Conservation (phyloP, 176 grass and related monocot genomes). For the Oryza coarctata region DNA sequence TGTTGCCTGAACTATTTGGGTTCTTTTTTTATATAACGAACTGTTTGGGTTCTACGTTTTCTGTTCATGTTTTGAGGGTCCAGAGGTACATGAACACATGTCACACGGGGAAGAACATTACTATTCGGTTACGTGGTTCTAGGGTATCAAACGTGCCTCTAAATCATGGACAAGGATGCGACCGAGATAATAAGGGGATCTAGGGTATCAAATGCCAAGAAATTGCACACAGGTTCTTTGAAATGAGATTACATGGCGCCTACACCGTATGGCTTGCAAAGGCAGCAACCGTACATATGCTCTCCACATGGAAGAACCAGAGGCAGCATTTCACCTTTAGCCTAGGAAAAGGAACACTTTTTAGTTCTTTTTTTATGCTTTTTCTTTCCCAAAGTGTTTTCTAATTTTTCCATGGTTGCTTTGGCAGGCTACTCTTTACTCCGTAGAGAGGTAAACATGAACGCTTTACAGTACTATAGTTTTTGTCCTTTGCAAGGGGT, state of each 20-base stretch:
- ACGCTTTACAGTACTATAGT: neutral
- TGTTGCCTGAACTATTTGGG: neutral
- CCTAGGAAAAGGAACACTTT: constrained; percentile 37
- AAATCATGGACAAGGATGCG: constrained; percentile 30
- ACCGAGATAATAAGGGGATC: constrained; percentile 29
- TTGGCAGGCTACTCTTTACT: neutral
- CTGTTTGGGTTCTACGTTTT: neutral
- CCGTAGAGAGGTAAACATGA: neutral
- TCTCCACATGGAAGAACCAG: constrained; percentile 27
- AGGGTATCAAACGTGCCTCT: constrained; percentile 16
- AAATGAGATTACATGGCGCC: constrained; percentile 1
- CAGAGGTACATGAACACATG: constrained; percentile 42
- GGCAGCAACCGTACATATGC: constrained; percentile 6
- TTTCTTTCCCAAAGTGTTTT: constrained; percentile 40
- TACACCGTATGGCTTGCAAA: constrained; percentile 32
- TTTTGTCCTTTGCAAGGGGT: neutral
- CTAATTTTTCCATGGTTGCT: neutral
- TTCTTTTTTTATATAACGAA: neutral
- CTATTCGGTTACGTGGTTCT: neutral
- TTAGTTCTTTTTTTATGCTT: neutral
- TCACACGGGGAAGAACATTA: neutral
- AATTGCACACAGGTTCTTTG: constrained; percentile 19
- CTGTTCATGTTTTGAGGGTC: neutral
- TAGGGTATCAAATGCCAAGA: constrained; percentile 27
- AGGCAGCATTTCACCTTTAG: neutral